A percentile compares a stretch with the other conserved stretches of the same genome.
phyloP scores from a whole-genome alignment of 2,329 filamentous ascomycete genomes.

The Rosellinia necatrix region DNA sequence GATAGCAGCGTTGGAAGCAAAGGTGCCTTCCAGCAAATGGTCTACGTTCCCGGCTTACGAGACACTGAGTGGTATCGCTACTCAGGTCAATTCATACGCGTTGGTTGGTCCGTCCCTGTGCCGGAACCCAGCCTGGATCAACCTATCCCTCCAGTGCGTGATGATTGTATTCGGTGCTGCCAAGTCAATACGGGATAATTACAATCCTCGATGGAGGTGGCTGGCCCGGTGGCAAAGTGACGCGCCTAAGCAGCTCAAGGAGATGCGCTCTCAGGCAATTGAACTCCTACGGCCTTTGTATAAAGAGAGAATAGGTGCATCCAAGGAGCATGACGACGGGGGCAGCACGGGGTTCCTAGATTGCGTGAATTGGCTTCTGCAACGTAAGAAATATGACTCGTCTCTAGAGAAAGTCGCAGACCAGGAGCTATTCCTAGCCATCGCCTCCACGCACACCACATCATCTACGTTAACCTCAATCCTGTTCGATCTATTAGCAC shows the following conservation, averaged over 20 bases:
- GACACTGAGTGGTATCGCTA: neutral
- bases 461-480: conserved; percentile 14
- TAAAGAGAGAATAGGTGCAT: neutral
- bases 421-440: conserved; percentile 21
- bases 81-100: neutral
- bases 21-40: neutral
- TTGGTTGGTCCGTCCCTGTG: neutral
- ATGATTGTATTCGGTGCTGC: neutral
- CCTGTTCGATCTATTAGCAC: conserved; percentile 24
- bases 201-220: conserved; percentile 15
- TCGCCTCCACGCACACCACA: conserved; percentile 24
- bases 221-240: conserved; percentile 11
- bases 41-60: neutral
- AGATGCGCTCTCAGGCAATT: conserved; percentile 2
- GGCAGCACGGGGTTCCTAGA: neutral
- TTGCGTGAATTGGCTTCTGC: neutral
- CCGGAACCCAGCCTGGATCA: neutral
- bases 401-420: conserved; percentile 12
- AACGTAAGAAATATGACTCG: neutral
- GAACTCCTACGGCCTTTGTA: conserved; percentile 15
- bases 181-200: conserved; percentile 13
- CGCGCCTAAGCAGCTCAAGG: neutral
- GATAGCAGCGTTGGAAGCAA: neutral
- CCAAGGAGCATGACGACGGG: neutral
- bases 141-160: neutral